Percentiles rank a stretch among this genome's conserved stretches.
phyloP scores from a whole-genome alignment of 768 basidiomycete species.

The Hypsizygus marmoreus region DNA sequence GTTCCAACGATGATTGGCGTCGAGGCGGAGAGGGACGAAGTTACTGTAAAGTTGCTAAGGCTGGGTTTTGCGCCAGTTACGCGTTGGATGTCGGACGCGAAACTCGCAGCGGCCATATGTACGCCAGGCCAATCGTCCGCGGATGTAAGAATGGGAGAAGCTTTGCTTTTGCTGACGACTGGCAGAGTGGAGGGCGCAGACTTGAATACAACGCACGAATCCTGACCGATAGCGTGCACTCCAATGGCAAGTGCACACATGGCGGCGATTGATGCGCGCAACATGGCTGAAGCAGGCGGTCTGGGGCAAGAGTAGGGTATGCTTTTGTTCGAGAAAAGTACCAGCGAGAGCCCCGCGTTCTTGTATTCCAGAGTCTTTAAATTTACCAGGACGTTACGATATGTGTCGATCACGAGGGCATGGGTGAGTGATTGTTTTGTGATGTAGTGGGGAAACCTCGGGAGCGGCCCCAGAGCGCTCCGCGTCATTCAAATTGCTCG shows the following conservation, averaged over 20 bases:
- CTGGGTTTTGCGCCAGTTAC: slow-evolving; percentile 57
- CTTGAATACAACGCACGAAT: slow-evolving; percentile 47
- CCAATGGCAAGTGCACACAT: slow-evolving; percentile 12
- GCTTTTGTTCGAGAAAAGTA: background rate
- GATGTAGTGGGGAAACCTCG: no score
- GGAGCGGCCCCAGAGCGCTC: no score
- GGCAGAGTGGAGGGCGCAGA: slow-evolving; percentile 39
- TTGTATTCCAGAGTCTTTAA: no score
- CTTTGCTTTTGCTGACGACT: slow-evolving; percentile 45
- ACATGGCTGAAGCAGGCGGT: slow-evolving; percentile 10
- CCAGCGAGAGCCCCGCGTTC: no score
- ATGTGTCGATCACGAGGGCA: no score
- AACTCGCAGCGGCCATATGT: slow-evolving; percentile 59
- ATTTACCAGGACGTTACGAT: no score
- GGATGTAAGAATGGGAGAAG: slow-evolving; percentile 51
- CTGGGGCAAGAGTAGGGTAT: background rate
- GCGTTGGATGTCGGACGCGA: slow-evolving; percentile 59
- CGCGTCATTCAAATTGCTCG: no score
- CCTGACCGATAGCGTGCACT: slow-evolving; percentile 49
- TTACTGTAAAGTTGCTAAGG: slow-evolving; percentile 52
- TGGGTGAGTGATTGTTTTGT: no score
- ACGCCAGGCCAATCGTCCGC: slow-evolving; percentile 66
- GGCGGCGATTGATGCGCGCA: slow-evolving; percentile 13
- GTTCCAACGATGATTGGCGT: slow-evolving; percentile 66
- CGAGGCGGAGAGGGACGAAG: slow-evolving; percentile 27